These are phyloP conservation scores for Simmondsia chinensis DNA, from an alignment of 148 eudicot genomes.

Conservation along the genomic window DNA sequence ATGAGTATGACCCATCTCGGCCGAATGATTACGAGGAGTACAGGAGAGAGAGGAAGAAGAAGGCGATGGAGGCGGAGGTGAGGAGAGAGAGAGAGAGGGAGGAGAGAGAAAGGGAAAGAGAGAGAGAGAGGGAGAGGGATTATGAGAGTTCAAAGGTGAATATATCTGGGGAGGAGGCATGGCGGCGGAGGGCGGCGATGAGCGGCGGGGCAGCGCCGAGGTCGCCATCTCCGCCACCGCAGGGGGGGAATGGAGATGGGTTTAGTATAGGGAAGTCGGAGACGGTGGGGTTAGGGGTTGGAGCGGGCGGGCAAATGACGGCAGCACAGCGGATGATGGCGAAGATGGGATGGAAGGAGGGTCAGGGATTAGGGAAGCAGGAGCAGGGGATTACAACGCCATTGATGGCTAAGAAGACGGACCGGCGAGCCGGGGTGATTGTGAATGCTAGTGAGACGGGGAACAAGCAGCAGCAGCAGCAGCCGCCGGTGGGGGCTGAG, in stretches of 20 bases:
- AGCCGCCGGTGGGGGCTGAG: constrained; percentile 24
- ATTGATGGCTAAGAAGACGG: constrained; percentile 82
- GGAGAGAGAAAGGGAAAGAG: constrained; percentile 18
- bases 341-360: constrained; percentile 96
- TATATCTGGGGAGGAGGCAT: constrained; percentile 87
- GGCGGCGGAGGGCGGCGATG: constrained; percentile 72
- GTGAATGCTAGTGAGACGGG: constrained; percentile 67
- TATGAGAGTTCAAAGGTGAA: constrained; percentile 21
- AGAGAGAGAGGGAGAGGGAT: constrained; percentile 26
- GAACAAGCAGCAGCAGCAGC: constrained; percentile 13
- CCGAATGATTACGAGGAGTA: constrained; percentile 95
- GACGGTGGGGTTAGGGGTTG: constrained; percentile 77
- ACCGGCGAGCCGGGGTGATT: constrained; percentile 84
- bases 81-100: constrained; percentile 33
- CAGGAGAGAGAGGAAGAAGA: constrained; percentile 52
- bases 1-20: constrained; percentile 79
- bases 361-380: constrained; percentile 85
- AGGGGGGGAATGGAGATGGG: constrained; percentile 28
- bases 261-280: constrained; percentile 81
- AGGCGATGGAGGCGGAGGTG: constrained; percentile 46
- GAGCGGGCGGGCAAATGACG: constrained; percentile 96
- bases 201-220: constrained; percentile 22
- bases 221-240: constrained; percentile 36
- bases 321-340: constrained; percentile 99
- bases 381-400: constrained; percentile 98